Percentiles rank a stretch among this genome's conserved stretches.
These are phyloP conservation scores for Podochytrium sp. DNA, from an alignment of 192 early-diverging fungal species.

Conservation along the genomic window DNA sequence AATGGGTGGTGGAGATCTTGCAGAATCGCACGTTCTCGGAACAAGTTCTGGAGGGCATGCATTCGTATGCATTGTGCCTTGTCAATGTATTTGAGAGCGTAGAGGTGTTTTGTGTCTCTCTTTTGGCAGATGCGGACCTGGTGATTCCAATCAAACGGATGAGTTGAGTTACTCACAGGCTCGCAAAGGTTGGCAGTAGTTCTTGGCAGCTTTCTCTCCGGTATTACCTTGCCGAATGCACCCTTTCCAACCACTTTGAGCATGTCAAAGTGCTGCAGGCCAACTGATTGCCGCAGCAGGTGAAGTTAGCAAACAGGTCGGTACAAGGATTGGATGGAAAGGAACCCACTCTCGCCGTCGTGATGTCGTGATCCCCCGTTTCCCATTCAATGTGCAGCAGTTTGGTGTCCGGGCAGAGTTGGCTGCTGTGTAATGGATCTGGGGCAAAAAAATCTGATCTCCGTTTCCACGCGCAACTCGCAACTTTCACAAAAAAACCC, in stretches of 20 bases:
- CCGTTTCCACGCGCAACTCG: no score
- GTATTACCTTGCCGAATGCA: slow-evolving; percentile 96
- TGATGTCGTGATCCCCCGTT: neutral
- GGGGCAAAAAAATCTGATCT: no score
- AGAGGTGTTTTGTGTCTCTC: slow-evolving; percentile 73
- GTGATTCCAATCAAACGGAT: no score
- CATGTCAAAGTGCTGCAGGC: slow-evolving; percentile 87
- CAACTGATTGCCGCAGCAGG: slow-evolving; percentile 51
- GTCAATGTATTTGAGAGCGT: slow-evolving; percentile 97
- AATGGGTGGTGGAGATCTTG: slow-evolving; percentile 44
- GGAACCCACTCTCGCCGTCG: neutral
- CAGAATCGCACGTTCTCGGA: slow-evolving; percentile 85
- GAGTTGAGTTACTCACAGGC: slow-evolving; percentile 15
- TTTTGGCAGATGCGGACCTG: slow-evolving; percentile 83
- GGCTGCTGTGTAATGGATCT: no score
- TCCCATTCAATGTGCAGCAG: neutral
- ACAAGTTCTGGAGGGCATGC: slow-evolving; percentile 85
- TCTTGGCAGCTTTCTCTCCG: neutral
- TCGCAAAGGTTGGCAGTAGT: neutral
- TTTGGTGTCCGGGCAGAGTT: no score
- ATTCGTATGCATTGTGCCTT: slow-evolving; percentile 90
- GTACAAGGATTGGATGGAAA: neutral
- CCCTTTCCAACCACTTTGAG: slow-evolving; percentile 91
- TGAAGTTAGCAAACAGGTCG: neutral
- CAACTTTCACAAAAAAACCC: neutral